phyloP scores from a whole-genome alignment of 306 rosid species.

The Rubus parviflorus region DNA sequence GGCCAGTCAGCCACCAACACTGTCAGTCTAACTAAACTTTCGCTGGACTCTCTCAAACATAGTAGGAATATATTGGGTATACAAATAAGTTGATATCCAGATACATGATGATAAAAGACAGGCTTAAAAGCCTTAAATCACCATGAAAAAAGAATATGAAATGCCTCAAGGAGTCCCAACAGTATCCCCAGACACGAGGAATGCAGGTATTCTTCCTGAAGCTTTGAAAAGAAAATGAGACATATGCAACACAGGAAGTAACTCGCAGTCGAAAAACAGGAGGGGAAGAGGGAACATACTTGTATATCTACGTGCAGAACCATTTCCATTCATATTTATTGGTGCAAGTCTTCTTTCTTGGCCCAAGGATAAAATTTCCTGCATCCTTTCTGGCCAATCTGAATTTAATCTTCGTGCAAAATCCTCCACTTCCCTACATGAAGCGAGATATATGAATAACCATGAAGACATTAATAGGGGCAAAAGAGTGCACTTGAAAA shows the following conservation, averaged over 20 bases:
- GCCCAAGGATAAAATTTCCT: conserved; percentile 73
- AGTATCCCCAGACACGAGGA: neutral
- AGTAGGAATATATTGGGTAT: neutral
- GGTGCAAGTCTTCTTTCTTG: conserved; percentile 72
- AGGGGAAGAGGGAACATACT: conserved; percentile 38
- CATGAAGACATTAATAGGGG: neutral
- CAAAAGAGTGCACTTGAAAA: neutral
- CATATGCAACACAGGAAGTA: neutral
- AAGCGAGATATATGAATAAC: conserved; percentile 5
- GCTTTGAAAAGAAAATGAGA: neutral
- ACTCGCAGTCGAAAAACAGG: conserved; percentile 1
- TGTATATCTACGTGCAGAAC: conserved; percentile 49
- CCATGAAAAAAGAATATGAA: neutral
- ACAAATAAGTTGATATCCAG: neutral
- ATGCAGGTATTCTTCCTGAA: neutral
- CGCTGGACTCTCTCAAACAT: neutral
- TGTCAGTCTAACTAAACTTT: conserved; percentile 6
- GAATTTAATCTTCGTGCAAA: conserved; percentile 85
- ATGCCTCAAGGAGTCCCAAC: neutral
- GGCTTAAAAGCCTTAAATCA: neutral
- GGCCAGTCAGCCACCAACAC: neutral
- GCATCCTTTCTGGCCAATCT: conserved; percentile 92
- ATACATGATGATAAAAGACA: neutral
- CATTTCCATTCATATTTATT: conserved; percentile 58
- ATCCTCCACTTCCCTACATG: conserved; percentile 84